Percentiles rank a stretch among this genome's conserved stretches.
These are phyloP conservation scores for Schizophyllum commune DNA, from an alignment of 1,284 basidiomycete species.

Conservation along the genomic window DNA sequence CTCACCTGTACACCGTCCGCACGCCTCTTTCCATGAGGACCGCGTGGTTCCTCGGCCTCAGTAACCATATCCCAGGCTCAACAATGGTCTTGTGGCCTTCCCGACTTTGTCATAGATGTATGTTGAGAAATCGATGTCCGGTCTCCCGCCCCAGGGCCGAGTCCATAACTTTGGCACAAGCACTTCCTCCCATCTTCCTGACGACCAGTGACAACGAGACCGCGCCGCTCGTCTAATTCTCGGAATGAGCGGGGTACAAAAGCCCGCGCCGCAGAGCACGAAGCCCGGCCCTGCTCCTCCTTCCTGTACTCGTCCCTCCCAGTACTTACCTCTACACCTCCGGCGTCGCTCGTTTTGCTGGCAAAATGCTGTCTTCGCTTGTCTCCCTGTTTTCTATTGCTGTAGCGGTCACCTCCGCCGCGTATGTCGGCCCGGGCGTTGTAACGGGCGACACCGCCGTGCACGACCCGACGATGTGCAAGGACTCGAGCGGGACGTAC, in stretches of 20 bases:
- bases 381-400: slow-evolving; percentile 12
- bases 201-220: neutral
- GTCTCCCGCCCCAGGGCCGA: no score
- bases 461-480: slow-evolving; percentile 46
- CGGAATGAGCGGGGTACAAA: neutral
- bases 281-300: neutral
- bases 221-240: neutral
- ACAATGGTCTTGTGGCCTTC: neutral
- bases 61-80: no score
- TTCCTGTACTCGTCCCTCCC: neutral
- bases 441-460: slow-evolving; percentile 39
- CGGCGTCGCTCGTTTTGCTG: neutral
- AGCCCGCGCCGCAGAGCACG: neutral
- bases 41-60: no score
- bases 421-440: slow-evolving; percentile 27
- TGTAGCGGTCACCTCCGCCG: slow-evolving; percentile 14
- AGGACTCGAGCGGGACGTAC: slow-evolving; percentile 40
- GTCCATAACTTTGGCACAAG: no score
- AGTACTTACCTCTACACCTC: neutral
- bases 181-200: neutral
- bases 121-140: neutral
- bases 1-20: neutral
- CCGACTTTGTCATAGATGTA: neutral
- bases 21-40: no score
- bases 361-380: slow-evolving; percentile 6